phyloP scores from a whole-genome alignment of 768 basidiomycete species.

The Myochromella boudieri region DNA sequence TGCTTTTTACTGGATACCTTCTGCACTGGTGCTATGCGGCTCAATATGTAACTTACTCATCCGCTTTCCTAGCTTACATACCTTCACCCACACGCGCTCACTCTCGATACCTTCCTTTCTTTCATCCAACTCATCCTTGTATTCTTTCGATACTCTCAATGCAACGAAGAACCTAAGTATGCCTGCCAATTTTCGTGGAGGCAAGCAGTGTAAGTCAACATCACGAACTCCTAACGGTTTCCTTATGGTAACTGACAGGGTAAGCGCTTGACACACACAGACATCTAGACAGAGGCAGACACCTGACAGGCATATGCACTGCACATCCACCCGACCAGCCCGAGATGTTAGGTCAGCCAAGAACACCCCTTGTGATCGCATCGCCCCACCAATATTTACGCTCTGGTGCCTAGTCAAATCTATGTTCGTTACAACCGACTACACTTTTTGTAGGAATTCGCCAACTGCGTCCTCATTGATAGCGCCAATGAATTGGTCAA shows the following conservation, averaged over 20 bases:
- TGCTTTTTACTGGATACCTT: constrained; percentile 12
- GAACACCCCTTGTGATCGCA: too few relatives aligned
- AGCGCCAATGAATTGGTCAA: constrained; percentile 66
- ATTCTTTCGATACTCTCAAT: background rate
- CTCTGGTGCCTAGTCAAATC: background rate
- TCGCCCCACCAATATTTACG: background rate
- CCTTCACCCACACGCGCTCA: background rate
- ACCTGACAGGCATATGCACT: too few relatives aligned
- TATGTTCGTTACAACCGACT: too few relatives aligned
- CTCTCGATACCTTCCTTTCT: background rate
- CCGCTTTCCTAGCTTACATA: background rate
- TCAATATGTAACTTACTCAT: constrained; percentile 18
- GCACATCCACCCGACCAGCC: background rate
- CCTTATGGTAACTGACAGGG: too few relatives aligned
- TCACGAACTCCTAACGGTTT: too few relatives aligned
- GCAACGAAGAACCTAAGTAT: too few relatives aligned
- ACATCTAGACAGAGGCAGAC: too few relatives aligned
- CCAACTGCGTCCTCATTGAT: constrained; percentile 42
- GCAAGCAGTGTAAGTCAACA: too few relatives aligned
- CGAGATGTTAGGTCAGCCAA: background rate
- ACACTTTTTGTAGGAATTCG: constrained; percentile 45
- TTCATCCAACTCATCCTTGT: constrained; percentile 1
- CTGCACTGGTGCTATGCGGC: constrained; percentile 11
- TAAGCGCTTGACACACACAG: too few relatives aligned
- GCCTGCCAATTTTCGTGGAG: too few relatives aligned